phyloP scores from a whole-genome alignment of 371 early-diverging fungal genomes.

The Actinomortierella ambigua region DNA sequence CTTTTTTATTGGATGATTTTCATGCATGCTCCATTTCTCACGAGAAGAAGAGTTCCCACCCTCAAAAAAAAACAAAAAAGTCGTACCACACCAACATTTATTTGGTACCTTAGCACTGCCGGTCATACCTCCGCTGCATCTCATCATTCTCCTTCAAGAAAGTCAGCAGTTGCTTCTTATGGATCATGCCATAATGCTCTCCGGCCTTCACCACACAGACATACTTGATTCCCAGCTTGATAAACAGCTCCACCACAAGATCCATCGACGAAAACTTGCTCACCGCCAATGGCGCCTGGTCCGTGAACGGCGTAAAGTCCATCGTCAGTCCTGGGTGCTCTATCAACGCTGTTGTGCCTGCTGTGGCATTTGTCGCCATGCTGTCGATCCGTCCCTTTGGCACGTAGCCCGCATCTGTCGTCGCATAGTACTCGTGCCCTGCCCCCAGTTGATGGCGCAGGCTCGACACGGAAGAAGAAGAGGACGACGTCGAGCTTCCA shows the following conservation, averaged over 20 bases:
- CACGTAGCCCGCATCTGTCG: too few species aligned
- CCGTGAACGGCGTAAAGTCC: slow-evolving; percentile 77
- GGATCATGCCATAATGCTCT: slow-evolving; percentile 71
- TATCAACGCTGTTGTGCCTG: slow-evolving; percentile 21
- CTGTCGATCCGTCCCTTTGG: slow-evolving; percentile 16
- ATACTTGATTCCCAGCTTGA: slow-evolving; percentile 78
- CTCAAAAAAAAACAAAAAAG: too few species aligned
- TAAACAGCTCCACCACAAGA: slow-evolving; percentile 85
- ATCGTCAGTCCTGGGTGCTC: slow-evolving; percentile 42
- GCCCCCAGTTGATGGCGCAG: too few species aligned
- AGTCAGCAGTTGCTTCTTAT: slow-evolving; percentile 73
- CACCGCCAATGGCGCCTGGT: slow-evolving; percentile 85
- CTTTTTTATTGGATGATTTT: too few species aligned
- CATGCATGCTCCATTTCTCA: too few species aligned
- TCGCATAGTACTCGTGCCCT: too few species aligned
- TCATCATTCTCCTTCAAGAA: slow-evolving; percentile 68
- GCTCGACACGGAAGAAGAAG: too few species aligned
- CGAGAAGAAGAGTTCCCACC: too few species aligned
- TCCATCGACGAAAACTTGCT: slow-evolving; percentile 81
- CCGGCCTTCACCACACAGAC: slow-evolving; percentile 67
- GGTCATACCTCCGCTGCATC: slow-evolving; percentile 28
- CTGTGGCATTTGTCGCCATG: slow-evolving; percentile 1
- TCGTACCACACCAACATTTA: too few species aligned
- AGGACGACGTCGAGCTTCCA: too few species aligned
- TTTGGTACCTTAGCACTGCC: too few species aligned